Evolutionary conservation across 192 early-diverging fungal genomes (phyloP).

Genomic region (Gamsiella multidivaricata): DNA sequence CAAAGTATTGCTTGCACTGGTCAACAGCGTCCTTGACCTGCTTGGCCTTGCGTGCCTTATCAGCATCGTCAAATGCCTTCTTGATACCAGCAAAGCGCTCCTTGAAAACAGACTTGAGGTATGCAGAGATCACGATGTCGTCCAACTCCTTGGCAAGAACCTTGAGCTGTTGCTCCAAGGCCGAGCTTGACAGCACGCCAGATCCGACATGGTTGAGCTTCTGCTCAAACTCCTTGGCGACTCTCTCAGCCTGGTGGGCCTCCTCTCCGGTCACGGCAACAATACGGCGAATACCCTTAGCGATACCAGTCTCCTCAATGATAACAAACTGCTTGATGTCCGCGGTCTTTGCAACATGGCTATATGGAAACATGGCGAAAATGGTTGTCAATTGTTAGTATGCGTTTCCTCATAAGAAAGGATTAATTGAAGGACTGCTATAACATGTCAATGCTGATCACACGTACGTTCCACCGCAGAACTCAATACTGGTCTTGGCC

Average conservation of each 20-base stretch:
- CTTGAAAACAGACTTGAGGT: slow-evolving; percentile 81
- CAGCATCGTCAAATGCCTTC: slow-evolving; percentile 87
- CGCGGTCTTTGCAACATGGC: slow-evolving; percentile 87
- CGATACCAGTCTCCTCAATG: slow-evolving; percentile 91
- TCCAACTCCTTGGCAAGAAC: slow-evolving; percentile 83
- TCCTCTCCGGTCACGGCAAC: slow-evolving; percentile 95
- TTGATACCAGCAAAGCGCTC: slow-evolving; percentile 78
- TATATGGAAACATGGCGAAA: slow-evolving; percentile 26
- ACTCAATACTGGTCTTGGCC: slow-evolving; percentile 89
- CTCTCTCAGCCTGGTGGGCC: slow-evolving; percentile 72
- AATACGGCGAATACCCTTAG: slow-evolving; percentile 97
- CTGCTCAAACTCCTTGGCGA: slow-evolving; percentile 75
- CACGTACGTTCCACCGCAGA: slow-evolving; percentile 98
- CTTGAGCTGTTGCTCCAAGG: slow-evolving; percentile 86
- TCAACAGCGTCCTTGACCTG: slow-evolving; percentile 79
- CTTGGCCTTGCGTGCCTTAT: slow-evolving; percentile 88
- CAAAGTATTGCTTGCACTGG: slow-evolving; percentile 48
- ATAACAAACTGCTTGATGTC: slow-evolving; percentile 90
- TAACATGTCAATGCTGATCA: too few relatives aligned
- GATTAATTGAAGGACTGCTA: too few relatives aligned
- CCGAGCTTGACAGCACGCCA: slow-evolving; percentile 61
- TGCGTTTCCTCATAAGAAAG: too few relatives aligned
- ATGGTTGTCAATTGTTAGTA: too few relatives aligned
- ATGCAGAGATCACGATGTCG: slow-evolving; percentile 78
- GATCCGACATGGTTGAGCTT: slow-evolving; percentile 70